Evolutionary conservation across 2,329 filamentous ascomycete species (phyloP), one percentile per base, ranked within the genome.

Genomic region (Curvularia sp.): DNA sequence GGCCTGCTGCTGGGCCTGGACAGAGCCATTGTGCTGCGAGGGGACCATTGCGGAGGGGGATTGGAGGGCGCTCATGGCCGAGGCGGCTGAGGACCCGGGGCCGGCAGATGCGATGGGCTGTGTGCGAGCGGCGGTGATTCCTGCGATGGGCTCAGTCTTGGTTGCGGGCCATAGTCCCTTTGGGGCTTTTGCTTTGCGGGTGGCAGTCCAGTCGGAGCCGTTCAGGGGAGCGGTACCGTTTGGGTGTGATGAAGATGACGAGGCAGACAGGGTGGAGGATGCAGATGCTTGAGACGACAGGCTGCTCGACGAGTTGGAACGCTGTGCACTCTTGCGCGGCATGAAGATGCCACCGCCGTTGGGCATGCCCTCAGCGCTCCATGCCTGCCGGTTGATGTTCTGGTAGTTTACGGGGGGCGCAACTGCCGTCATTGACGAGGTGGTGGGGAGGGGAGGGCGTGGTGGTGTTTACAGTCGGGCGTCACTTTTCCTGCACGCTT

Each of bases 271-370:
- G 54, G 89, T 90, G 2, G 89, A 87, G 41, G 82, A 86, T 49
- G 87, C 87, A 13, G 91, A 90, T 33, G 82, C 80, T 55, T 79
- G 80, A 22, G 86, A 88, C 55, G 82, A 81, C 64, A 96, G 84
- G 46, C 93, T 97, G 4, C 93, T 96, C 58, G 92, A 95, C 35
- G 94, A 98, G 82, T 92, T 96, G 73, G 89, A 89, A 76, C 94
- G 88, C 77, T 94, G 91, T 61, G 92, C 84, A 74, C 85, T 68
- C 81, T 97, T 97, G 70, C 93, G 91, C 73, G 92, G 91, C 85
- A 91, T 89, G 77, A 96, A 92, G 86, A 96, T 93, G 81, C 85
- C 83, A 70, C 86, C 80, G 75, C 84, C 83, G 80, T 84, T 87
- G 80, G 85, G 81, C 75, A 81, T 81, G 78, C 80, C 81, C 78